Base-by-base conservation (phyloP, 768 basidiomycete species). In the Neoboletus magnificus region DNA sequence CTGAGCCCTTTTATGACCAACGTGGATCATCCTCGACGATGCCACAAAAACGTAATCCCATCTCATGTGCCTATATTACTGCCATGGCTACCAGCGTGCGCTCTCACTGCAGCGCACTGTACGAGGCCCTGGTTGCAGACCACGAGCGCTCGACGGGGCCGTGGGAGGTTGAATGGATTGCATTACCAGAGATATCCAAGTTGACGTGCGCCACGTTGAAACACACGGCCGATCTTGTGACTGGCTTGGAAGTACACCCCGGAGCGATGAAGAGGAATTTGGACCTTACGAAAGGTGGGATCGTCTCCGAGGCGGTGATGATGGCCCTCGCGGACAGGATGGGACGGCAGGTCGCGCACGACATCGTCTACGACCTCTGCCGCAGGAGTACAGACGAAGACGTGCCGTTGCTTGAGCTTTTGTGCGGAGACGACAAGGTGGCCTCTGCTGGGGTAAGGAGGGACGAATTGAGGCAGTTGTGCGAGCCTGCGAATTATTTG, bases 91-190 rank as follows among this genome's bases (percentile, higher is more conserved):
- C 74, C 22, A 75, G 72, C 18, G 72, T 79, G 52, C 73, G 73
- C 13, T 73, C 78, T 47, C 66, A 78, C 22, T 69, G 72, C 37
- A 50, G 70, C 1, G 66, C 75, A 13, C 60, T 79, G 22, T 76
- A 75, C 50, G 78, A 79, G 45, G 77, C 75, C 13, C 74, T 79
- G 76, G 76, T 78, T 4, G 77, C 74, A 54, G 78, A 78, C 59
- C 78, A 79, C 41, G 78, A 78, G 52, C 71, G 78, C 20, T 74
- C 77, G 41, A 78, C 77, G 2, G 79, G 79, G 23, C 76, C 77
- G 25, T 79, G 77, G 77, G 74, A 79, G 60, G 75, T 79, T n/a
- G 78, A 79, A 55, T 79, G 77, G 78, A 76, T 79, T 8, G 74
- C 71, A 20, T 54, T 79, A 8, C 77, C 77, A 2, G 76, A 79